Evolutionary conservation across 2,329 filamentous ascomycete species (phyloP).

Genomic region (Colletotrichum cordylinicola): DNA sequence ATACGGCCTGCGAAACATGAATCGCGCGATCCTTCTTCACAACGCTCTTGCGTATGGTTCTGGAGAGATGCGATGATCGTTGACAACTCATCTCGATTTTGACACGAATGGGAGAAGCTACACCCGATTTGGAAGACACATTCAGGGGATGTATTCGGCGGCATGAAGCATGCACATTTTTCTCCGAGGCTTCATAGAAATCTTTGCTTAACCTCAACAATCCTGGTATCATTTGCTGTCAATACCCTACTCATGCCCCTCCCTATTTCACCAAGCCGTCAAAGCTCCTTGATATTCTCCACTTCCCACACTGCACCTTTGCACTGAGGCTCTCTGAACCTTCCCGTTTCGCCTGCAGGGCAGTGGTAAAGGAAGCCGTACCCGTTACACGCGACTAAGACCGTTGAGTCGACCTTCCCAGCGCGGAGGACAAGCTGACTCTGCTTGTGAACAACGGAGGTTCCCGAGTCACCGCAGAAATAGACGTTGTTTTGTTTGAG

Average conservation of each 20-base stretch:
- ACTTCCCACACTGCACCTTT: background rate
- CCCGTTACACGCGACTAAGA: background rate
- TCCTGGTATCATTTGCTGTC: background rate
- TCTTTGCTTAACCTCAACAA: background rate
- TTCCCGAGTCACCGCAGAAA: background rate
- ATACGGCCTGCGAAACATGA: background rate
- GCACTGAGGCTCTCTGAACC: background rate
- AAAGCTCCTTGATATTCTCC: background rate
- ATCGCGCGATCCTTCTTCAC: background rate
- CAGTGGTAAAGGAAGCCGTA: background rate
- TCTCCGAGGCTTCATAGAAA: background rate
- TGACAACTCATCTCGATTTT: no score
- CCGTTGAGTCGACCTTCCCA: background rate
- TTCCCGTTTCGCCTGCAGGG: background rate
- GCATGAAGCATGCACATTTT: no score
- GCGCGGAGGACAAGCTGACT: background rate
- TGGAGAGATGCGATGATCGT: background rate
- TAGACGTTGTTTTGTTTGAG: background rate
- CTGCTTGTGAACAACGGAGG: background rate
- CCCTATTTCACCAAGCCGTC: background rate
- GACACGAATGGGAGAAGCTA: no score
- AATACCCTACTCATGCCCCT: background rate
- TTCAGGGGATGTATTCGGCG: no score
- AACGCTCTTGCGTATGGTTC: fast-evolving
- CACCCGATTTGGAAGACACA: no score